Conservation (phyloP, 164 flowering plant genomes). For the Umbellularia californica region DNA sequence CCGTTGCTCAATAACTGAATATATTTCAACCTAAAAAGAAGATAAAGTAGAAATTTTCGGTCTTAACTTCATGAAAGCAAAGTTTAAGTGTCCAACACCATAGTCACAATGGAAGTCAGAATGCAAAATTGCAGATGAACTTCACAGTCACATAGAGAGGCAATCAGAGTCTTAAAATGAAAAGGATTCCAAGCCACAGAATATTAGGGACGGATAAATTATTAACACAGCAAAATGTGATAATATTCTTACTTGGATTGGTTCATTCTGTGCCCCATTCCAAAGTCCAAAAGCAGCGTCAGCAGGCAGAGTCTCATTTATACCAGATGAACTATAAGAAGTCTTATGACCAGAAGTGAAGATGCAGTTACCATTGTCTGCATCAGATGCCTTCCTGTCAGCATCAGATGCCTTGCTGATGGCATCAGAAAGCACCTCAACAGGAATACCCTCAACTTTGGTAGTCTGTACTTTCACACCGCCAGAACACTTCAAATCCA, state of each 20-base stretch:
- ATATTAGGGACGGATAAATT: not conserved
- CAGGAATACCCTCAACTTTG: conserved; percentile 9
- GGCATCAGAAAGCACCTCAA: conserved; percentile 16
- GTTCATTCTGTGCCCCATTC: conserved; percentile 21
- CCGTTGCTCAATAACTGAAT: not conserved
- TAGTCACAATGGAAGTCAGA: not conserved
- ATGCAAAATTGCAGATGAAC: not conserved
- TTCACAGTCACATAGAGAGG: too few species aligned
- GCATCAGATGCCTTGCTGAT: conserved; percentile 4
- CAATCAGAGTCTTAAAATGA: not conserved
- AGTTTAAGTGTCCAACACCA: not conserved
- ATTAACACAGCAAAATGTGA: not conserved
- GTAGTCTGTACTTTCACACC: conserved; percentile 4
- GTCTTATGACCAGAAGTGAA: conserved; percentile 1
- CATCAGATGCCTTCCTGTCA: conserved; percentile 7
- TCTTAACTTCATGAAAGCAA: not conserved
- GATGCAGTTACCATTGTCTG: conserved; percentile 1
- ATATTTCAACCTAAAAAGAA: too few species aligned
- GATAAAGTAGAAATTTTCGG: too few species aligned
- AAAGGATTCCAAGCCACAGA: not conserved
- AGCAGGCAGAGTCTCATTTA: conserved; percentile 11
- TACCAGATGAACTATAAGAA: conserved; percentile 7
- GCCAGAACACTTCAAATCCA: conserved; percentile 5
- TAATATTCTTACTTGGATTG: conserved; percentile 27
- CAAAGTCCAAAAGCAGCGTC: conserved; percentile 13